Evolutionary conservation across 805 yeast genomes (phyloP).

Genomic region (Metschnikowia borealis): DNA sequence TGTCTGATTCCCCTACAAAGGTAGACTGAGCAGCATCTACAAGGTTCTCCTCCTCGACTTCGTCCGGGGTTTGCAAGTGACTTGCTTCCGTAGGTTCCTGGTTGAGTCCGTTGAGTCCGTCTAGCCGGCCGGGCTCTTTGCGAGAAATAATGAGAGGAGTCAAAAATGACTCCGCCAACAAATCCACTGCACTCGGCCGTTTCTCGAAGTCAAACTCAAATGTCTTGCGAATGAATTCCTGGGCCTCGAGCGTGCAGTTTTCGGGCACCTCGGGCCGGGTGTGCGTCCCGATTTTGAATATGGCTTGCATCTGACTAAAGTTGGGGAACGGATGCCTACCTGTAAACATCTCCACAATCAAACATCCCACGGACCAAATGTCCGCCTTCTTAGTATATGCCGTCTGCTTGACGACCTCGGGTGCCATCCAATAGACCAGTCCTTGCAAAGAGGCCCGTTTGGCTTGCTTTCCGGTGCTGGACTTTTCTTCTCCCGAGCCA

Average conservation of each 20-base stretch:
- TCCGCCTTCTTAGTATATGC: slow-evolving; percentile 91
- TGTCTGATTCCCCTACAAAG: neutral
- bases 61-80: neutral
- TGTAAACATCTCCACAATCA: slow-evolving; percentile 91
- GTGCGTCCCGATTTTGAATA: slow-evolving; percentile 87
- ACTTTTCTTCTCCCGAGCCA: slow-evolving; percentile 6
- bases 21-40: neutral
- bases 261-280: slow-evolving; percentile 77
- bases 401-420: slow-evolving; percentile 93
- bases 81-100: neutral
- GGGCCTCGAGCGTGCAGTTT: slow-evolving; percentile 64
- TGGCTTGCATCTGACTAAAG: slow-evolving; percentile 94
- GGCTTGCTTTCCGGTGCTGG: slow-evolving; percentile 27
- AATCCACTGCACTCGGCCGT: slow-evolving; percentile 70
- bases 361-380: slow-evolving; percentile 96
- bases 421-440: slow-evolving; percentile 94
- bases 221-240: slow-evolving; percentile 59
- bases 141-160: slow-evolving; percentile 43
- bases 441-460: slow-evolving; percentile 86
- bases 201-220: slow-evolving; percentile 71
- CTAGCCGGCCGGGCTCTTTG: neutral
- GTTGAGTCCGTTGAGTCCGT: neutral
- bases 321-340: slow-evolving; percentile 96
- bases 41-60: neutral
- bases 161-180: slow-evolving; percentile 63